A percentile compares a stretch with the other conserved stretches of the same genome.
These are phyloP conservation scores for Anastatica hierochuntica DNA, from an alignment of 345 rosid species.

Conservation along the genomic window DNA sequence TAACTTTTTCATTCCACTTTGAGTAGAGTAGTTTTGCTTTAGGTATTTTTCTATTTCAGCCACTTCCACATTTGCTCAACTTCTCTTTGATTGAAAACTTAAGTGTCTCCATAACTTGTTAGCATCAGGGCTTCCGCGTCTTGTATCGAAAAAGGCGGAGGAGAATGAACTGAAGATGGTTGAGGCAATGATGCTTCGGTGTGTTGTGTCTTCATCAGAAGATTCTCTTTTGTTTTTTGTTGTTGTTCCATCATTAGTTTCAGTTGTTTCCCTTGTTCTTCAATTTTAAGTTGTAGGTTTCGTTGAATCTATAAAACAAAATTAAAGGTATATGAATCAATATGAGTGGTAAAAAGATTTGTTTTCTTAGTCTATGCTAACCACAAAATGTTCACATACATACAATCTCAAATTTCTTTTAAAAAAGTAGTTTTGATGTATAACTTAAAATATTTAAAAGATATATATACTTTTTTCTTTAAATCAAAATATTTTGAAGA, in stretches of 20 bases:
- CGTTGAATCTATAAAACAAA: constrained; percentile 62
- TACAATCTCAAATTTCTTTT: neutral
- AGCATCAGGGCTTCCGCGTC: constrained; percentile 36
- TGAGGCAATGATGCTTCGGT: constrained; percentile 9
- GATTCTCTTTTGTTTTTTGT: constrained; percentile 37
- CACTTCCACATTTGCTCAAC: constrained; percentile 16
- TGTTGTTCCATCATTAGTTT: constrained; percentile 79
- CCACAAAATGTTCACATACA: neutral
- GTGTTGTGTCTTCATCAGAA: constrained; percentile 26
- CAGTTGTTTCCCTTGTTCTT: constrained; percentile 79
- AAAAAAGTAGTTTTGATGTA: neutral
- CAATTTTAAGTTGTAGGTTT: constrained; percentile 64
- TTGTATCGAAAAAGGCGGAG: constrained; percentile 13
- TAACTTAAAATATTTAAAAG: neutral
- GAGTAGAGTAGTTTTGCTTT: constrained; percentile 17
- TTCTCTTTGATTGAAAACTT: constrained; percentile 54
- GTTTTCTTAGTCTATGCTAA: neutral
- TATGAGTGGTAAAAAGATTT: neutral
- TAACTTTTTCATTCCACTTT: constrained; percentile 11
- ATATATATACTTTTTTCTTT: neutral
- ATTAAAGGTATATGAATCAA: neutral
- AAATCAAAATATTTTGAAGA: neutral
- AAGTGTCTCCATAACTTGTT: constrained; percentile 36
- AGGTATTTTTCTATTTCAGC: neutral
- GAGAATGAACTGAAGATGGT: constrained; percentile 14